These are phyloP conservation scores for Eragrostis curvula DNA, from an alignment of 176 grass and related monocot species.

Conservation along the genomic window DNA sequence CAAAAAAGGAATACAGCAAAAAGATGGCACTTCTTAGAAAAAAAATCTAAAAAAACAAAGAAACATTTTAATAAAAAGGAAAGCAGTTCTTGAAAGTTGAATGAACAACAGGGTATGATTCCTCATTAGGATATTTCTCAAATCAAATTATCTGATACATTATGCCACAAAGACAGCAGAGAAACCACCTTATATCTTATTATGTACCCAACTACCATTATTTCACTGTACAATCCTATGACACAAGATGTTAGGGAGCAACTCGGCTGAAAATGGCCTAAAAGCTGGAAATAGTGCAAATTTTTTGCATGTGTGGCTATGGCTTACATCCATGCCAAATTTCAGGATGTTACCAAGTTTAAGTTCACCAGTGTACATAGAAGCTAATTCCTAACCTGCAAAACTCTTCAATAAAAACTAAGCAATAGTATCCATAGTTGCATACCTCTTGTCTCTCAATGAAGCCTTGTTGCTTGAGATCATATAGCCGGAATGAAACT, in stretches of 20 bases:
- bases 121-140: neutral
- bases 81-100: slow-evolving; percentile 27
- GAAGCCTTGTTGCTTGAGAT: slow-evolving; percentile 97
- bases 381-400: slow-evolving; percentile 22
- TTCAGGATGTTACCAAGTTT: neutral
- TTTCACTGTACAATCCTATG: neutral
- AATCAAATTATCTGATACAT: neutral
- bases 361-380: neutral
- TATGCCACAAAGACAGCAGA: slow-evolving; percentile 1
- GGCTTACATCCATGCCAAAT: neutral
- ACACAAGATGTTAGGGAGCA: neutral
- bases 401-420: neutral
- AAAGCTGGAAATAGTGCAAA: neutral
- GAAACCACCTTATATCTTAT: neutral
- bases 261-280: neutral
- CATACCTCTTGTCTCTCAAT: slow-evolving; percentile 98
- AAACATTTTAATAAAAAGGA: neutral
- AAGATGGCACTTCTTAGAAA: neutral
- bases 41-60: neutral
- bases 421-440: slow-evolving; percentile 7
- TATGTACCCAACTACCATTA: neutral
- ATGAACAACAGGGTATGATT: neutral
- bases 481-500: slow-evolving; percentile 98
- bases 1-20: slow-evolving; percentile 17
- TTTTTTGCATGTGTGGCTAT: neutral